phyloP scores from a whole-genome alignment of 371 early-diverging fungal genomes.

The Capniomyces stellatus region DNA sequence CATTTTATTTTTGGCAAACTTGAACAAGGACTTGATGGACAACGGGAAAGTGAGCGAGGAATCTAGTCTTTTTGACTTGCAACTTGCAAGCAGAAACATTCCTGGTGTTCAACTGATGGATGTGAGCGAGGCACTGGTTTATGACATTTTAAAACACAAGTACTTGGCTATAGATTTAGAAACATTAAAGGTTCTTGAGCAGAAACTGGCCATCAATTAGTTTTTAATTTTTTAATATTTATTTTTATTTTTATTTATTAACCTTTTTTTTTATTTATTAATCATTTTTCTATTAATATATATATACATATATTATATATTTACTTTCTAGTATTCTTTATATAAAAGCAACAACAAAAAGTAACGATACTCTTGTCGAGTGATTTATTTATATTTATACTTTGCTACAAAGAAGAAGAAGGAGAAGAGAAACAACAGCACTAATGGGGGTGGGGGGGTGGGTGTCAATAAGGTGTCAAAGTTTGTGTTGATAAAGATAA shows the following conservation, averaged over 20 bases:
- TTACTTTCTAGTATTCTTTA: background rate
- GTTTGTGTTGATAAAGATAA: too few relatives aligned
- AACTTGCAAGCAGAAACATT: slow-evolving; percentile 45
- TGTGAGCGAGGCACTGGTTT: slow-evolving; percentile 56
- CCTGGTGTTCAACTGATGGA: slow-evolving; percentile 39
- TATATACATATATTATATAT: background rate
- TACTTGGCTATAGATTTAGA: slow-evolving; percentile 48
- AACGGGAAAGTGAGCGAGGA: too few relatives aligned
- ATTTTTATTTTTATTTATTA: background rate
- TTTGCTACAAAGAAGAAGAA: too few relatives aligned
- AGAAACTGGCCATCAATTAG: background rate
- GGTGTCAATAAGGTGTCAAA: too few relatives aligned
- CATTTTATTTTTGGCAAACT: slow-evolving; percentile 12
- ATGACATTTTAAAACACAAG: slow-evolving; percentile 56
- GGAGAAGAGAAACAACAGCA: too few relatives aligned
- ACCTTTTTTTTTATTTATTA: too few relatives aligned
- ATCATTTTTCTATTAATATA: too few relatives aligned
- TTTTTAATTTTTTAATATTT: background rate
- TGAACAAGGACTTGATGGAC: slow-evolving; percentile 5
- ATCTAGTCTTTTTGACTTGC: slow-evolving; percentile 28
- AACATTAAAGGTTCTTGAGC: background rate
- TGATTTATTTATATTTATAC: too few relatives aligned
- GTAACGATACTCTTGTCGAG: too few relatives aligned
- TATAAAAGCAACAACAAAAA: background rate
- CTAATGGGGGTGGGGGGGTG: too few relatives aligned